Conservation (phyloP, 2,329 filamentous ascomycete genomes). For the Bisporella sp. region DNA sequence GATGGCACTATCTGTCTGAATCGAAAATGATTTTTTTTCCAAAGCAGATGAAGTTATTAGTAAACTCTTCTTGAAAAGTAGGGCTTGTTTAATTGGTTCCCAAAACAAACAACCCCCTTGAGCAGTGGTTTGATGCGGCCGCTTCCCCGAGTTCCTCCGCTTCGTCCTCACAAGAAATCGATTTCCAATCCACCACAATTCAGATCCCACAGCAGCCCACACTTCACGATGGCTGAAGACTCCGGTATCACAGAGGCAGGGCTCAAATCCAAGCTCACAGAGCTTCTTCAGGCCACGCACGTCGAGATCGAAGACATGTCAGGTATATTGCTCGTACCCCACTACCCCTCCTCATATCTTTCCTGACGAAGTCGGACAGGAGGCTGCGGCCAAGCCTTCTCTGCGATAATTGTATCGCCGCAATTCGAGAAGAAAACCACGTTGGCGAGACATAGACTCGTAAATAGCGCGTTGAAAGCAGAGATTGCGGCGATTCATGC, state of each 20-base stretch:
- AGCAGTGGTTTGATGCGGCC: too few species aligned
- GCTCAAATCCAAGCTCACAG: slow-evolving; percentile 60
- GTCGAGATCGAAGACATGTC: slow-evolving; percentile 91
- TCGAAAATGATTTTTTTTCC: too few species aligned
- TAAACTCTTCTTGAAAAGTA: too few species aligned
- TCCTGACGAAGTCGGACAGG: slow-evolving; percentile 35
- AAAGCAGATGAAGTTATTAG: too few species aligned
- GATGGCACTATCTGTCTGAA: too few species aligned
- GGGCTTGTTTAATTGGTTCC: too few species aligned
- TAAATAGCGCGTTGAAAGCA: slow-evolving; percentile 59
- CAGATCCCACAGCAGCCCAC: too few species aligned
- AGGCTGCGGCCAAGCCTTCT: slow-evolving; percentile 65
- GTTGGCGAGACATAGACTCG: slow-evolving; percentile 60
- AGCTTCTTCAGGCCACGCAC: slow-evolving; percentile 66
- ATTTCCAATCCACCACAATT: too few species aligned
- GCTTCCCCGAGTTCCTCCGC: too few species aligned
- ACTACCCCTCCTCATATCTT: slow-evolving; percentile 1
- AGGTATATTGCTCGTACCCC: slow-evolving; percentile 45
- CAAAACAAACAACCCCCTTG: too few species aligned
- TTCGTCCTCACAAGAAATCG: too few species aligned
- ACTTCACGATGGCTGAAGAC: slow-evolving; percentile 41
- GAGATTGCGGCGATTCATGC: slow-evolving; percentile 71
- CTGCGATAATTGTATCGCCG: slow-evolving; percentile 59
- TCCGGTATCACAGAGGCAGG: slow-evolving; percentile 65
- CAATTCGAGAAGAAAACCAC: slow-evolving; percentile 53